Base-by-base conservation (phyloP, 1,139 yeast species). In the Arxiozyma slooffiae region DNA sequence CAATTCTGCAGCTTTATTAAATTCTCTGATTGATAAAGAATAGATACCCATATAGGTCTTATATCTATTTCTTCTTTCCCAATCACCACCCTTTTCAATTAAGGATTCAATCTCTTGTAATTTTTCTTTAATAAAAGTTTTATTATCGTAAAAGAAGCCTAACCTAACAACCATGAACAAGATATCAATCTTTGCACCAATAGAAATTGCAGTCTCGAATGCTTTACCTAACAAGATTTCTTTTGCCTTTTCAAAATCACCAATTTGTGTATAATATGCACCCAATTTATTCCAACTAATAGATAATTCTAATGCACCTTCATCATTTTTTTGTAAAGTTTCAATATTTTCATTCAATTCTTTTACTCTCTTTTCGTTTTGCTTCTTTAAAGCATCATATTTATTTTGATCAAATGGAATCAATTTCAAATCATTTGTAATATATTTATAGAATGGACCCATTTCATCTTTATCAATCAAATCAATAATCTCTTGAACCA, bases 81-180 rank as follows among this genome's bases (percentile, higher is more conserved):
- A 92, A 67, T 92, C 99, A 53, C 98, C 98, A 49, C 98, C 98
- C 63, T 88, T 85, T 62, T 92, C 98, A 62, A 92, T 88, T 64
- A 87, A 73, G 43, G 72, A 66, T 63, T 85, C 81, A 41, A 84
- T 80, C 58, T 82, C 82, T 52, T 85, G 95, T 61, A 94, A 76
- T 64, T 84, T 82, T 61, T 82, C 81, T 53, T 82, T 78, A 44
- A 86, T 85, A 58, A 79, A 79, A 16, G 72, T 71, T 63, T 81
- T 82, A 70, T 92, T 96, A 63, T 81, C 81, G 67, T 79, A 92
- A 70, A 92, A 90, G 64, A 89, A 83, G 23, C 95, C 97, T 53
- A 94, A 71, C 64, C 98, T 80, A 18, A 90, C 77, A 60, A 89
- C 79, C 14, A 96, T 80, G 64, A 92, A 76, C 57, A 81, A 73